Base-by-base conservation (phyloP, 495 filamentous ascomycete species). In the Monascus purpureus region DNA sequence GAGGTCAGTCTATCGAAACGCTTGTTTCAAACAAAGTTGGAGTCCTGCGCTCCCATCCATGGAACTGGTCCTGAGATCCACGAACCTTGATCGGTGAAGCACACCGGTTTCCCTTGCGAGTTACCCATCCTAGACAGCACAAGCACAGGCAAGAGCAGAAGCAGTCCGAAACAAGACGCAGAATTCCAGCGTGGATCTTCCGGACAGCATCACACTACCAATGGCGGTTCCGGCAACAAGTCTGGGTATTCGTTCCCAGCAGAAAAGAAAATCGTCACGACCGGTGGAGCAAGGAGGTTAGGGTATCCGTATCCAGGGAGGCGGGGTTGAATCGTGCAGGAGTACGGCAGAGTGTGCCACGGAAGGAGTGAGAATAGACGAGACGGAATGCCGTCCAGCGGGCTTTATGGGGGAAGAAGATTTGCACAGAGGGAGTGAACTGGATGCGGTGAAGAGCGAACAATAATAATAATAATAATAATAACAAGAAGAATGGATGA, bases 111-210 rank as follows among this genome's bases (percentile, higher is more conserved):
- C 52, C 90, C 90, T 52, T 83, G 84, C 46, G 72, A 75, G 55
- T 97, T 95, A 49, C 90, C 90, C 90, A 97, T 97, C 47, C 35
- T 52, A 22, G n/a, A n/a, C n/a, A n/a, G n/a, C n/a, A n/a, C n/a
- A n/a, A n/a, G n/a, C n/a, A n/a, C n/a, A n/a, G 46, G 42, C 29
- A 40, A 28, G 26, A 27, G 43, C 44, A 25, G 11, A 23, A 11
- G 22, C 22, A n/a, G n/a, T 13, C 13, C 28, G 29, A 29, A 29
- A n/a, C 25, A n/a, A 18, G 20, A 26, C 33, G 7, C 14, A 18
- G 29, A 39, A n/a, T 37, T 45, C 31, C 29, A 36, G 31, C 39
- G 40, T 46, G 30, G 29, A 45, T 38, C 33, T 35, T 42, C 43
- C 39, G 42, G 36, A 36, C 50, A 46, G 48, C 56, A 58, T 59